Conservation (phyloP, 768 basidiomycete species). For the Rhizopogon rudus region DNA sequence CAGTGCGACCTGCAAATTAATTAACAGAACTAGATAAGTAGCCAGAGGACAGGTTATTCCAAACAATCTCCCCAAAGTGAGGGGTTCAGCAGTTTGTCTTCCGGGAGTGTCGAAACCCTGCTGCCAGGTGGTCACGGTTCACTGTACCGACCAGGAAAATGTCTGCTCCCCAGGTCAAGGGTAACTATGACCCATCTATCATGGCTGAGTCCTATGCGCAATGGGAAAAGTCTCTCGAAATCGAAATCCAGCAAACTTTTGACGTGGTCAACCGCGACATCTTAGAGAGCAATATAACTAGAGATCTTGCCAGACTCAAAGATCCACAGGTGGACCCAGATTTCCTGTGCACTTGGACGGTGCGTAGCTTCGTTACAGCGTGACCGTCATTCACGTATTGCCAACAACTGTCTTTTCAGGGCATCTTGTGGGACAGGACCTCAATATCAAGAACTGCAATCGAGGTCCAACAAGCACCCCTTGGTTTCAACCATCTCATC, state of each 20-base stretch:
- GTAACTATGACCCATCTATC: not conserved
- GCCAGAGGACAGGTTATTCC: no score
- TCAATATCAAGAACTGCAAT: not conserved
- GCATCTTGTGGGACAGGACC: not conserved
- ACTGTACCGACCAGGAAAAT: not conserved
- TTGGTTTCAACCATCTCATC: not conserved
- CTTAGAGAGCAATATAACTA: not conserved
- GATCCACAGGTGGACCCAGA: not conserved
- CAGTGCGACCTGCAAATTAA: no score
- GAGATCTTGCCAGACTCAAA: not conserved
- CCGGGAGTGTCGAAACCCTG: constrained; percentile 13
- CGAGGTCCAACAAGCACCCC: not conserved
- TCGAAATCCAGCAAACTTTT: not conserved
- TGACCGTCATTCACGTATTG: not conserved
- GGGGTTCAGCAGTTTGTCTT: no score
- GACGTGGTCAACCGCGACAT: not conserved
- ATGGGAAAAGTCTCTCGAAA: not conserved
- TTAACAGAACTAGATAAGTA: no score
- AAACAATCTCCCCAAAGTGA: no score
- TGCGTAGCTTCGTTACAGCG: not conserved
- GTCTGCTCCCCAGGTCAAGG: not conserved
- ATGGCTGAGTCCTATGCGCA: constrained; percentile 1
- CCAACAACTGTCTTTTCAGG: not conserved
- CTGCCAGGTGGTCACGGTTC: constrained; percentile 27
- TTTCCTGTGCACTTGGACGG: constrained; percentile 1